Percentiles rank a stretch among this genome's conserved stretches.
phyloP scores from a whole-genome alignment of 2,329 filamentous ascomycete species.

The Trichoderma lentiforme region DNA sequence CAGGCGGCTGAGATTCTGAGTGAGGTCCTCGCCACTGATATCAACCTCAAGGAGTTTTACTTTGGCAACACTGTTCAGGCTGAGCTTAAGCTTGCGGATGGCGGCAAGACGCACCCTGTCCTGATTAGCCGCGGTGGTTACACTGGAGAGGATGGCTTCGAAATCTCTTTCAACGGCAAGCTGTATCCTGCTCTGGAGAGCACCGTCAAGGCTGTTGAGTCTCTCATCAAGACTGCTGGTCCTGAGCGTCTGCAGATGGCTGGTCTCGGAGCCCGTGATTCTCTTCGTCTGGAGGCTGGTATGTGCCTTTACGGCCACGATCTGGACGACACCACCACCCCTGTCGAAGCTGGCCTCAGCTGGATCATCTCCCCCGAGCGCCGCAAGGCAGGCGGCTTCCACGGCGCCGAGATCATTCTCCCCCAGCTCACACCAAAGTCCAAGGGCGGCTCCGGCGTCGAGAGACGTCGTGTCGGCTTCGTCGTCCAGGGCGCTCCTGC shows the following conservation, averaged over 20 bases:
- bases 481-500: constrained; percentile 83
- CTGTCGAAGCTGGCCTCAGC: constrained; percentile 53
- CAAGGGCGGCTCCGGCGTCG: constrained; percentile 68
- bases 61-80: constrained; percentile 75
- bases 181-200: constrained; percentile 40
- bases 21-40: constrained; percentile 53
- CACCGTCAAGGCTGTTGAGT: constrained; percentile 58
- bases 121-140: constrained; percentile 88
- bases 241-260: constrained; percentile 67
- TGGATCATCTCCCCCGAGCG: constrained; percentile 87
- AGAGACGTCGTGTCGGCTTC: constrained; percentile 74
- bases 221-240: constrained; percentile 64
- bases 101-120: constrained; percentile 38
- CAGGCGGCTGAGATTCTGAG: constrained; percentile 67
- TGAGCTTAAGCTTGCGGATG: constrained; percentile 59
- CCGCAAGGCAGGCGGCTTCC: constrained; percentile 67
- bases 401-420: constrained; percentile 76
- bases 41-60: constrained; percentile 65
- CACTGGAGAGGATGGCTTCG: constrained; percentile 97
- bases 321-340: constrained; percentile 71
- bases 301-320: constrained; percentile 99
- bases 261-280: constrained; percentile 87
- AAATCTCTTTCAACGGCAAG: constrained; percentile 70
- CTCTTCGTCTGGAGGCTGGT: constrained; percentile 87
- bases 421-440: constrained; percentile 70